A percentile compares a stretch with the other conserved stretches of the same genome.
phyloP scores from a whole-genome alignment of 345 rosid species.

The Rhodamnia argentea region DNA sequence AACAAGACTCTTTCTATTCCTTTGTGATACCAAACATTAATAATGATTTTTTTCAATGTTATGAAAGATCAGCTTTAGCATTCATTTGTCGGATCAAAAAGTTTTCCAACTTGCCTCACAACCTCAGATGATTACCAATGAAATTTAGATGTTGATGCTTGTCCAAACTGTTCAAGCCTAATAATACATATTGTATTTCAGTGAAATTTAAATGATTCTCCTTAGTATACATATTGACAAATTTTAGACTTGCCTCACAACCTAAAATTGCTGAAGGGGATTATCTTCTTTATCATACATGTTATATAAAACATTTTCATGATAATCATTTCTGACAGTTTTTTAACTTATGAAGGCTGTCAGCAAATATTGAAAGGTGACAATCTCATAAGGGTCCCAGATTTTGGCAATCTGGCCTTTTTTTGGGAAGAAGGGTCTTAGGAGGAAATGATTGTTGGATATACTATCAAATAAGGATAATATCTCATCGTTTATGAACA shows the following conservation, averaged over 20 bases:
- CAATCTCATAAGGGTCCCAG: not conserved
- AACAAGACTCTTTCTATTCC: not conserved
- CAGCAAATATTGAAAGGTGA: not conserved
- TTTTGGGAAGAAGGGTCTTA: not conserved
- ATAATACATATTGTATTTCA: too few relatives aligned
- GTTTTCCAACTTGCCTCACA: too few relatives aligned
- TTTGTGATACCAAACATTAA: not conserved
- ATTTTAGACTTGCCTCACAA: not conserved
- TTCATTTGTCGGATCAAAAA: not conserved
- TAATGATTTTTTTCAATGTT: not conserved
- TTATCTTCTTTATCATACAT: not conserved
- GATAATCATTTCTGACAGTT: not conserved
- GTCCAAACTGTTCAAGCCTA: not conserved
- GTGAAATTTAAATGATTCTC: not conserved
- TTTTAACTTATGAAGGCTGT: not conserved
- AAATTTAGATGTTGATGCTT: not conserved
- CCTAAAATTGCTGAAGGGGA: not conserved
- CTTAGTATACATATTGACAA: not conserved
- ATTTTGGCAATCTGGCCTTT: not conserved
- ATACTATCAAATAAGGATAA: not conserved
- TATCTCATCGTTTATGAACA: not conserved
- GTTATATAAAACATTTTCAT: not conserved
- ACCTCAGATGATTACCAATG: not conserved
- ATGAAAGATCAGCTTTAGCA: not conserved
- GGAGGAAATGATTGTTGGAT: not conserved